Percentiles rank a stretch among this genome's conserved stretches.
These are phyloP conservation scores for Hydnum rufescens DNA, from an alignment of 768 basidiomycete genomes.

Conservation along the genomic window DNA sequence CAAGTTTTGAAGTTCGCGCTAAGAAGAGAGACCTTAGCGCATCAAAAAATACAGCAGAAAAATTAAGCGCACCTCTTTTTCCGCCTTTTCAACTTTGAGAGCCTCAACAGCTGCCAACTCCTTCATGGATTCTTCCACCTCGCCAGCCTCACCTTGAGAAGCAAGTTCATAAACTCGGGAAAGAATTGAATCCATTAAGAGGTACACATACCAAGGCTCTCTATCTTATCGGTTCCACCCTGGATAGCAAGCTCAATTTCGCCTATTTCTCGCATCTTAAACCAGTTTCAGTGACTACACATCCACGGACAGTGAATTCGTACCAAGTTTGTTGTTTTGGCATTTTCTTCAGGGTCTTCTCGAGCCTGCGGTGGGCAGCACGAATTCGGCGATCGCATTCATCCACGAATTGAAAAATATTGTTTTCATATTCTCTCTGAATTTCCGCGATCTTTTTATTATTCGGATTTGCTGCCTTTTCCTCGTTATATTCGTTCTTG, in stretches of 20 bases:
- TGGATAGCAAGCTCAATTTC: slow-evolving; percentile 98
- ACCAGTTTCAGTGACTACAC: neutral
- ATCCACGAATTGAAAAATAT: slow-evolving; percentile 90
- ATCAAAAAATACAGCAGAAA: slow-evolving; percentile 8
- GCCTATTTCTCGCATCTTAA: slow-evolving; percentile 93
- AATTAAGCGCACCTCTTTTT: slow-evolving; percentile 62
- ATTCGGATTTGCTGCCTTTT: slow-evolving; percentile 50
- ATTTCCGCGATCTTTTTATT: slow-evolving; percentile 73
- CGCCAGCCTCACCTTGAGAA: slow-evolving; percentile 77
- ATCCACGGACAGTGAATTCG: slow-evolving; percentile 13
- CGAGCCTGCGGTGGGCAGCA: slow-evolving; percentile 79
- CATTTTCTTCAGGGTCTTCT: slow-evolving; percentile 99
- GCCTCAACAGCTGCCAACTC: slow-evolving; percentile 97
- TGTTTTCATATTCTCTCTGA: slow-evolving; percentile 89
- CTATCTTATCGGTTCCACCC: slow-evolving; percentile 96
- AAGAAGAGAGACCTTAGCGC: slow-evolving; percentile 6
- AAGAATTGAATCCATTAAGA: slow-evolving; percentile 2
- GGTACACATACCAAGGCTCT: slow-evolving; percentile 49
- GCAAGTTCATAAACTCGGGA: neutral
- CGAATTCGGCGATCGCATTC: slow-evolving; percentile 95
- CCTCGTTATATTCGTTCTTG: slow-evolving; percentile 73
- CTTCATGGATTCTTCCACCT: slow-evolving; percentile 96
- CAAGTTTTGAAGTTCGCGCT: slow-evolving; percentile 88
- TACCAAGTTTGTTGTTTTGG: slow-evolving; percentile 91
- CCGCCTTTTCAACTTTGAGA: slow-evolving; percentile 82